Conservation (phyloP, 2,329 filamentous ascomycete species). For the Phyllosticta citrichinensis region DNA sequence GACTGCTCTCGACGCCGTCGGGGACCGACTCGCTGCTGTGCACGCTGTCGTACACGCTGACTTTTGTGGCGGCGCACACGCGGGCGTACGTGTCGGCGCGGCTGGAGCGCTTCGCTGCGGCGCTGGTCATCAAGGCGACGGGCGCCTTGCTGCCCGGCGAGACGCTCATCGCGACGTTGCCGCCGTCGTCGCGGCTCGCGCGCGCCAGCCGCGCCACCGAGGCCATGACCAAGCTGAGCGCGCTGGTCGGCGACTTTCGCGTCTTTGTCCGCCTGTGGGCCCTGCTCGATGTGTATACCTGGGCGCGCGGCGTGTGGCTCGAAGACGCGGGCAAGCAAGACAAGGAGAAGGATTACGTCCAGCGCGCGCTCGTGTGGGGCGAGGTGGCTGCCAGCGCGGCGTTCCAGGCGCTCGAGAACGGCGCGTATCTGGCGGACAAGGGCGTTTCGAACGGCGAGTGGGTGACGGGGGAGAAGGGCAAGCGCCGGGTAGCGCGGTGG, state of each 20-base stretch:
- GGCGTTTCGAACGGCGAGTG: constrained; percentile 47
- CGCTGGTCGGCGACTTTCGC: constrained; percentile 58
- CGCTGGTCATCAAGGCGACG: constrained; percentile 25
- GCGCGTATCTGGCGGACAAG: constrained; percentile 64
- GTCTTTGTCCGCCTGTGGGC: constrained; percentile 70
- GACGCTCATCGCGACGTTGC: constrained; percentile 29
- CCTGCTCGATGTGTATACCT: constrained; percentile 62
- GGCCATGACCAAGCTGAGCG: constrained; percentile 42
- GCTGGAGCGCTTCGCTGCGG: constrained; percentile 26
- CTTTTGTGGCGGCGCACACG: constrained; percentile 31
- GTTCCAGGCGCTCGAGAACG: constrained; percentile 78
- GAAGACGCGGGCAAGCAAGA: constrained; percentile 14
- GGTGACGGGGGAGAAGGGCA: constrained; percentile 38
- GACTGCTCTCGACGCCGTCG: constrained; percentile 29
- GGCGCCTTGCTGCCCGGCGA: constrained; percentile 32
- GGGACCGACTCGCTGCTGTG: constrained; percentile 33
- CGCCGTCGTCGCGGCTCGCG: constrained; percentile 21
- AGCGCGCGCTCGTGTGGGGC: constrained; percentile 46
- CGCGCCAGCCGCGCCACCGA: constrained; percentile 24
- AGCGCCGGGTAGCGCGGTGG: constrained; percentile 46
- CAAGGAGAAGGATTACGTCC: constrained; percentile 17
- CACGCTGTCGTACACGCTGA: constrained; percentile 35
- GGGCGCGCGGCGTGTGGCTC: constrained; percentile 39
- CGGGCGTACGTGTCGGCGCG: constrained; percentile 25
- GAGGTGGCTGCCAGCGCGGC: constrained; percentile 58